These are phyloP conservation scores for Hymenoscyphus occultus DNA, from an alignment of 2,329 filamentous ascomycete genomes.

Conservation along the genomic window DNA sequence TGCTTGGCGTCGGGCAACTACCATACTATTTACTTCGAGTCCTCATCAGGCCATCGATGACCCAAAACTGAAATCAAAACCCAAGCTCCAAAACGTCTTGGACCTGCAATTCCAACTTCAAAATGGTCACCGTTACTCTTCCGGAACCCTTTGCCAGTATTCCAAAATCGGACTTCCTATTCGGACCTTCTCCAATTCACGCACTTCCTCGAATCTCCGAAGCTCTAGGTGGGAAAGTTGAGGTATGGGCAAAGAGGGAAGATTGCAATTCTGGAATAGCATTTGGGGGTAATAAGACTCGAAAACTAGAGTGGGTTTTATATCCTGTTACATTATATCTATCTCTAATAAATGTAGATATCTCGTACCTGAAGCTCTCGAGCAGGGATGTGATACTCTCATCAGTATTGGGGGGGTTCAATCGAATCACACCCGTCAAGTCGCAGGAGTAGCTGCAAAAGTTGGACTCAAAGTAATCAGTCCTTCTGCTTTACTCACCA, in stretches of 20 bases:
- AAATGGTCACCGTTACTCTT: conserved; percentile 42
- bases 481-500: not conserved
- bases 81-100: not conserved
- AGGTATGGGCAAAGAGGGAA: conserved; percentile 69
- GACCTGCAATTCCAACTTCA: not conserved
- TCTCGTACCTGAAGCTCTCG: conserved; percentile 59
- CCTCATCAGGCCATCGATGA: not conserved
- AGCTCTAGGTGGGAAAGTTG: conserved; percentile 57
- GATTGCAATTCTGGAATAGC: conserved; percentile 68
- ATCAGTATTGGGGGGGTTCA: conserved; percentile 67
- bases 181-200: conserved; percentile 68
- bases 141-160: conserved; percentile 63
- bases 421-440: conserved; percentile 67
- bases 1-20: not conserved
- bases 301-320: conserved; percentile 57
- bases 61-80: not conserved
- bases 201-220: conserved; percentile 61
- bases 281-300: conserved; percentile 66
- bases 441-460: conserved; percentile 59
- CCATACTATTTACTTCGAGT: not conserved
- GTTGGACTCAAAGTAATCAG: conserved; percentile 49
- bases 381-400: conserved; percentile 56
- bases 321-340: not conserved
- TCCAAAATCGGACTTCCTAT: conserved; percentile 58
- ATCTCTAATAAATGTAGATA: conserved; percentile 45